Evolutionary conservation across 441 rosid genomes (phyloP), one percentile per base, ranked within the genome.

Genomic region (Eruca vesicaria): DNA sequence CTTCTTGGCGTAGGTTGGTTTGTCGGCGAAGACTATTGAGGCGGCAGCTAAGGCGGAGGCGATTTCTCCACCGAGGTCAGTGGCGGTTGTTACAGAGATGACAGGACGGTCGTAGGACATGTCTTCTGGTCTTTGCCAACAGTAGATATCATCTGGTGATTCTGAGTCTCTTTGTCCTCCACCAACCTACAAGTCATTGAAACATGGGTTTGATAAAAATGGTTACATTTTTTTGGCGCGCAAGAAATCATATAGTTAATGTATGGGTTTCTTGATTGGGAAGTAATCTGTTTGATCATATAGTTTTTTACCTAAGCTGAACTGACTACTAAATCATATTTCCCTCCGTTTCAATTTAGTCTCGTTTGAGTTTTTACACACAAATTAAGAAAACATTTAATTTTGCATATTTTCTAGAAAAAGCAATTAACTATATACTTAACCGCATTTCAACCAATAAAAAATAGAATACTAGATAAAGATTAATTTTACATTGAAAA

Each of bases 51-150:
- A 68, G 35, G 98, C 91, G 0, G 98, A 93, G 0, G 96, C 90
- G 79, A 91, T 89, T 78, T 93, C 96, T 14, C 85, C 90, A 0
- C 86, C 94, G 0, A 91, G 94, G 38, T 91, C 97, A 0, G 94
- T 81, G 14, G 88, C 93, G 0, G 88, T 14, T 14, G 29, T 43
- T 2, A 83, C 5, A 0, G 36, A 29, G 29, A 83, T 85, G 35
- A 86, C 83, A 11, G 86, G 87, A 41, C 94, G 81, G 4, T 61
- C 53, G 15, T 89, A 91, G 63, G 85, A 83, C 91, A 91, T 91
- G 78, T 93, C 96, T 80, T 93, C 98, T 4, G 96, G 96, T 75
- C 89, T 82, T 57, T 72, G 74, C 97, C 98, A 93, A 79, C 97
- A 91, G 76, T 80, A 84, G 62, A 86, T 91, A 64, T 93, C 96